Conservation (phyloP, 2,329 filamentous ascomycete species). For the Didymella exigua region DNA sequence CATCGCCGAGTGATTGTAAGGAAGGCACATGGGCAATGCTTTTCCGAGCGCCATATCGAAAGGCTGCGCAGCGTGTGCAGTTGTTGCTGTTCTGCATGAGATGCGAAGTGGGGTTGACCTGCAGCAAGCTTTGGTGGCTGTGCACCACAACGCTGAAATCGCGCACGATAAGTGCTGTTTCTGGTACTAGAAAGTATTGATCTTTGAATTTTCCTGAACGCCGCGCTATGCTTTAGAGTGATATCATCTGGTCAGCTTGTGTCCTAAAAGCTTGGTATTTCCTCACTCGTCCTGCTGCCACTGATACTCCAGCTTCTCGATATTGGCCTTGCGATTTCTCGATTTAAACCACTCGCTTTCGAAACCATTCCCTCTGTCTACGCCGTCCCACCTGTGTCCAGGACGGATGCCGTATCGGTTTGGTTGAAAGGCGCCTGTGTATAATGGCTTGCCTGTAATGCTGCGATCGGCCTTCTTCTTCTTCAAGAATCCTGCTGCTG, state of each 20-base stretch:
- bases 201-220: background rate
- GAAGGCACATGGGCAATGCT: no score
- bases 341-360: constrained; percentile 92
- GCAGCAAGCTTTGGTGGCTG: background rate
- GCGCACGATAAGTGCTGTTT: no score
- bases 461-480: constrained; percentile 56
- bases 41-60: background rate
- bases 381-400: constrained; percentile 95
- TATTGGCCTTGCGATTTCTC: constrained; percentile 75
- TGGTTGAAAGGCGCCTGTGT: constrained; percentile 79
- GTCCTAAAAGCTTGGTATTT: no score
- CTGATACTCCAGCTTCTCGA: constrained; percentile 81
- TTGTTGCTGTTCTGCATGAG: background rate
- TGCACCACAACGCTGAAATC: background rate
- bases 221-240: background rate
- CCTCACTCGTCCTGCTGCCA: constrained; percentile 94
- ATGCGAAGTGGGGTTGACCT: background rate
- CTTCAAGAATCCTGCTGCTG: constrained; percentile 78
- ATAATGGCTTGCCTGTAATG: constrained; percentile 67
- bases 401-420: constrained; percentile 94
- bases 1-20: background rate
- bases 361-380: constrained; percentile 91
- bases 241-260: background rate
- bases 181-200: no score
- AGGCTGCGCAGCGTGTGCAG: background rate